Evolutionary conservation across 345 rosid genomes (phyloP).

Genomic region (Boechera divaricarpa): DNA sequence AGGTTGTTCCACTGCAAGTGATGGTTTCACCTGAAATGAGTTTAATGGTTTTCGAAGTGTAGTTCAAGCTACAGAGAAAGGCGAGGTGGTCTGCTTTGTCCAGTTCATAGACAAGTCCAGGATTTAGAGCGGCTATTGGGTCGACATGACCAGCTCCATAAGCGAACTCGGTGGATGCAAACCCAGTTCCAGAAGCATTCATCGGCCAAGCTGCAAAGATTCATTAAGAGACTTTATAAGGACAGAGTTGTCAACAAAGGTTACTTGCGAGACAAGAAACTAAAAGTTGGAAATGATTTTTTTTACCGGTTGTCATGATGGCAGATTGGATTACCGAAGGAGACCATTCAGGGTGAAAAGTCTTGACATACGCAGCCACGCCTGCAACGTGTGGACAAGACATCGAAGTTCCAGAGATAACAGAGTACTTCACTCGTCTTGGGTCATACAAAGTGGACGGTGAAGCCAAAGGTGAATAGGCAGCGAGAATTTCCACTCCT

Average conservation of each 20-base stretch:
- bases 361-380: constrained; percentile 50
- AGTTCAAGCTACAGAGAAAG: constrained; percentile 54
- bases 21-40: constrained; percentile 44
- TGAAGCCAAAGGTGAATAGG: constrained; percentile 41
- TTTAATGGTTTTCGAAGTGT: constrained; percentile 8
- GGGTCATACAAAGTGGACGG: constrained; percentile 16
- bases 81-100: constrained; percentile 46
- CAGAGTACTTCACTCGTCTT: constrained; percentile 37
- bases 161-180: constrained; percentile 46
- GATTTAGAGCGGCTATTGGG: constrained; percentile 53
- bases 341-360: constrained; percentile 61
- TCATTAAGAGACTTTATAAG: neutral
- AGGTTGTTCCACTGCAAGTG: constrained; percentile 39
- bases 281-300: neutral
- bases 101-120: constrained; percentile 52
- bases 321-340: constrained; percentile 64
- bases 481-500: constrained; percentile 55
- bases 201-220: constrained; percentile 49
- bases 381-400: constrained; percentile 63
- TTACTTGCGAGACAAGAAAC: constrained; percentile 1
- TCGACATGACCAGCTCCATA: constrained; percentile 67
- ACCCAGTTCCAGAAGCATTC: constrained; percentile 26
- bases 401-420: constrained; percentile 61
- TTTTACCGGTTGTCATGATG: constrained; percentile 63
- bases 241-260: neutral